Evolutionary conservation across 2,329 filamentous ascomycete species (phyloP), one percentile per base, ranked within the genome.

Genomic region (Immersiporthe knoxdaviesiana): DNA sequence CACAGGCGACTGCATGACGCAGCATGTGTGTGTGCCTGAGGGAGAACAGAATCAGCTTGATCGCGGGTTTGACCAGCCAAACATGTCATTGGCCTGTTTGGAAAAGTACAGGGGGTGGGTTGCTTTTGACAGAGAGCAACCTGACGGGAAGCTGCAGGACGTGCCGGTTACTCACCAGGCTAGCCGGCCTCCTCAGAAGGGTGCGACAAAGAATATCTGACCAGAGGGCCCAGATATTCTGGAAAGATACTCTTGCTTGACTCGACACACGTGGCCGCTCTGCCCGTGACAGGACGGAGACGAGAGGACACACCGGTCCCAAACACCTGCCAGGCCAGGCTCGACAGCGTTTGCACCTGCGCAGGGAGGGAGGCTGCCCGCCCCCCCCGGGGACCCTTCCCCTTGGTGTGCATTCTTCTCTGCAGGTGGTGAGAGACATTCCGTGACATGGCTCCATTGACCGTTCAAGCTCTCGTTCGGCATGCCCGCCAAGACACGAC

Each of bases 261-360:
- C 84, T 86, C 84, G 84, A 84, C 83, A 84, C 83, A 85, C 81
- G 82, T 85, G 83, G 82, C 80, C 74, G 76, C 74, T 74, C 76
- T 74, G 71, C 71, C 74, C 70, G 72, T 72, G 73, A 72, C 72
- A 32, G 68, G 66, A 68, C 54, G 73, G 68, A 41, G 66, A 70
- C 32, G 63, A 58, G 65, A 52, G 63, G 30, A 56, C 37, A 56
- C 44, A 63, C 41, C 56, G 63, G 11, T n/a, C n/a, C 39, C 61
- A 65, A 35, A 67, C 68, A 66, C 16, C 59, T 63, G 64, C 30
- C 18, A 47, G 56, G 59, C 30, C 64, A 61, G 60, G 63, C 47
- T 41, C 64, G 47, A 61, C 65, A 60, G 44, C 54, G 21, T 37
- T 32, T 50, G 27, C 27, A 56, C 21, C 47, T 30, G 47, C 14